Evolutionary conservation across 495 filamentous ascomycete species (phyloP).

Genomic region (Penicillium egyptiacum): DNA sequence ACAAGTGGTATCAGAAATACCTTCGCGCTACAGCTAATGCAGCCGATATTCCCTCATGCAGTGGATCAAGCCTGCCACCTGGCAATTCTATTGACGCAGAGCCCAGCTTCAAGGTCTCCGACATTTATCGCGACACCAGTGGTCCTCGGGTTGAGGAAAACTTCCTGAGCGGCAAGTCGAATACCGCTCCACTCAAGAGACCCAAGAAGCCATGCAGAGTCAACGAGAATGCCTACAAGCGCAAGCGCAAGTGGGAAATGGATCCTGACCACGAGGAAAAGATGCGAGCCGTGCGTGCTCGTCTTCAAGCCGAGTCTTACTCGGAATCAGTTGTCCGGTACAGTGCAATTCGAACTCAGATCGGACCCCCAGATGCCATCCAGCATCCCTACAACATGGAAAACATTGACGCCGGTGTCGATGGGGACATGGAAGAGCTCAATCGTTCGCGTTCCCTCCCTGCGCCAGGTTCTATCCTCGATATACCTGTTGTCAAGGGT

Average conservation of each 20-base stretch:
- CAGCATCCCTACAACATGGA: conserved; percentile 9
- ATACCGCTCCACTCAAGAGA: conserved; percentile 29
- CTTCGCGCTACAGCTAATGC: neutral
- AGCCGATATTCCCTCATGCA: conserved; percentile 31
- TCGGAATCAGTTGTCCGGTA: neutral
- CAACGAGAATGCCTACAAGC: conserved; percentile 26
- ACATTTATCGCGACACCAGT: conserved; percentile 30
- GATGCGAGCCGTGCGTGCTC: conserved; percentile 32
- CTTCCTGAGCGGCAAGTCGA: conserved; percentile 33
- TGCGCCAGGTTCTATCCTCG: conserved; percentile 3
- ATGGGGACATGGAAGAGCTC: neutral
- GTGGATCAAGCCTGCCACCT: conserved; percentile 47
- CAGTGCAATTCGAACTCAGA: conserved; percentile 21
- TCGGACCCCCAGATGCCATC: conserved; percentile 8
- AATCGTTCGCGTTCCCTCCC: conserved; percentile 6
- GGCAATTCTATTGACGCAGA: conserved; percentile 37
- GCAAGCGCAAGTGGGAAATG: conserved; percentile 30
- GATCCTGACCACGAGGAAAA: conserved; percentile 29
- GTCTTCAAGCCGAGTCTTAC: conserved; percentile 24
- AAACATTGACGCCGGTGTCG: neutral
- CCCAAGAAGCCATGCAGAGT: conserved; percentile 24
- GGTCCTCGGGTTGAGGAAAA: conserved; percentile 23
- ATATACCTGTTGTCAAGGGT: neutral
- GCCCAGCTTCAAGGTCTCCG: conserved; percentile 21
- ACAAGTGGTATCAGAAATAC: conserved; percentile 19